These are phyloP conservation scores for Martensiomyces pterosporus DNA, from an alignment of 192 early-diverging fungal genomes.

Conservation along the genomic window DNA sequence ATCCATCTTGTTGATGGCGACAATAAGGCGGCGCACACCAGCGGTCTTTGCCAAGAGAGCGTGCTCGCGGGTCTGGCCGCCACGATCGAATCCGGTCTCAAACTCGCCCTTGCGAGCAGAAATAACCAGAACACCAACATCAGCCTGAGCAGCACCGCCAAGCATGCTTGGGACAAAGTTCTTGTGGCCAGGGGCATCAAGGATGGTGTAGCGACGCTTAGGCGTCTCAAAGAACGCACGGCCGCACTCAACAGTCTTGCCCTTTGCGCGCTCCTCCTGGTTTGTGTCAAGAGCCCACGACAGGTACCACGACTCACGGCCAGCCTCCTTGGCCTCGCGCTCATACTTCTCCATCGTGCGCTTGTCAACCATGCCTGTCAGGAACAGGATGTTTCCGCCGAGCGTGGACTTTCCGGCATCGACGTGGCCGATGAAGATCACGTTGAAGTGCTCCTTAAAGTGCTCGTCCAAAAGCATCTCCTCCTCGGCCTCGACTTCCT, in stretches of 20 bases:
- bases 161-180: slow-evolving; percentile 98
- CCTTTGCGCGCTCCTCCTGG: slow-evolving; percentile 95
- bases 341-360: slow-evolving; percentile 99
- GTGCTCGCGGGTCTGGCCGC: slow-evolving; percentile 98
- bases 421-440: slow-evolving; percentile 99
- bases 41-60: slow-evolving; percentile 93
- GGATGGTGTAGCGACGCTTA: slow-evolving; percentile 90
- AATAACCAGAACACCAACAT: slow-evolving; percentile 91
- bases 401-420: slow-evolving; percentile 97
- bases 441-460: slow-evolving; percentile 93
- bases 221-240: slow-evolving; percentile 97
- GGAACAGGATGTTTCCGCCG: slow-evolving; percentile 89
- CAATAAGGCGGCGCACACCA: slow-evolving; percentile 89
- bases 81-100: slow-evolving; percentile 99
- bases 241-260: slow-evolving; percentile 98
- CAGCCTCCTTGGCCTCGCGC: slow-evolving; percentile 95
- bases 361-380: slow-evolving; percentile 99
- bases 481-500: slow-evolving; percentile 55
- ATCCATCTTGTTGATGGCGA: slow-evolving; percentile 99
- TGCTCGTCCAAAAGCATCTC: slow-evolving; percentile 65
- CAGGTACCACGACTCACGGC: slow-evolving; percentile 97
- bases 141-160: slow-evolving; percentile 93
- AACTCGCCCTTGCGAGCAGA: slow-evolving; percentile 99
- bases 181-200: slow-evolving; percentile 99
- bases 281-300: slow-evolving; percentile 99